Evolutionary conservation across 768 basidiomycete species (phyloP).

Genomic region (Gautieria morchelliformis): DNA sequence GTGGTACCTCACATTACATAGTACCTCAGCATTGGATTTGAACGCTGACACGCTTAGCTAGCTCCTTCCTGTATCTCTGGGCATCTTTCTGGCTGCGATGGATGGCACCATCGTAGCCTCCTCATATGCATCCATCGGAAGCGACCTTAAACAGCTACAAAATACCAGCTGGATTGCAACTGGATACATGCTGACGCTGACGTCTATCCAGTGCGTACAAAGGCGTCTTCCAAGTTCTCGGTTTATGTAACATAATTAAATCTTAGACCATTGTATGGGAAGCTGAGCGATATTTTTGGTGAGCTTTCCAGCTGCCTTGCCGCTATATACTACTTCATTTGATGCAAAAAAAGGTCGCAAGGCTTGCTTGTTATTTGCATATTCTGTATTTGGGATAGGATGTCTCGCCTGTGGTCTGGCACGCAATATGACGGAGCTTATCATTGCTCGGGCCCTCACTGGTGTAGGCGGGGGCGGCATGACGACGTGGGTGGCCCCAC

Average conservation of each 20-base stretch:
- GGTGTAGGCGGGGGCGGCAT: conserved; percentile 58
- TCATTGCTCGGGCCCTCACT: conserved; percentile 42
- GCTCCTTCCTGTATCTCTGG: conserved; percentile 32
- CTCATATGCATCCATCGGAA: conserved; percentile 45
- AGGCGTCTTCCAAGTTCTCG: no score
- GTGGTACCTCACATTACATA: no score
- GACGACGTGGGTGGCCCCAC: conserved; percentile 36
- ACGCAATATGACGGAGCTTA: conserved; percentile 42
- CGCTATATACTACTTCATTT: neutral
- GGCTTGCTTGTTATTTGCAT: conserved; percentile 45
- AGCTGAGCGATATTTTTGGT: conserved; percentile 52
- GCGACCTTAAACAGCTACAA: conserved; percentile 50
- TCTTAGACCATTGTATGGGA: conserved; percentile 50
- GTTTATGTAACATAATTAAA: neutral
- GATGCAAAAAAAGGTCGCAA: conserved; percentile 31
- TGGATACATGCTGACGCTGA: conserved; percentile 49
- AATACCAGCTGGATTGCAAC: conserved; percentile 63
- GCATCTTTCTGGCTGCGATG: conserved; percentile 38
- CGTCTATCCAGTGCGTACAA: conserved; percentile 46
- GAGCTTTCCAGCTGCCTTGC: neutral
- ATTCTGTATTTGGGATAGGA: conserved; percentile 43
- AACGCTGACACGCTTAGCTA: neutral
- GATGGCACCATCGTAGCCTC: conserved; percentile 42
- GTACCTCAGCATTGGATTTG: no score
- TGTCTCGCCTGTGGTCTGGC: conserved; percentile 45